Percentiles rank a stretch among this genome's conserved stretches.
phyloP scores from a whole-genome alignment of 495 filamentous ascomycete genomes.

The Pseudoneurospora amorphoporcata region DNA sequence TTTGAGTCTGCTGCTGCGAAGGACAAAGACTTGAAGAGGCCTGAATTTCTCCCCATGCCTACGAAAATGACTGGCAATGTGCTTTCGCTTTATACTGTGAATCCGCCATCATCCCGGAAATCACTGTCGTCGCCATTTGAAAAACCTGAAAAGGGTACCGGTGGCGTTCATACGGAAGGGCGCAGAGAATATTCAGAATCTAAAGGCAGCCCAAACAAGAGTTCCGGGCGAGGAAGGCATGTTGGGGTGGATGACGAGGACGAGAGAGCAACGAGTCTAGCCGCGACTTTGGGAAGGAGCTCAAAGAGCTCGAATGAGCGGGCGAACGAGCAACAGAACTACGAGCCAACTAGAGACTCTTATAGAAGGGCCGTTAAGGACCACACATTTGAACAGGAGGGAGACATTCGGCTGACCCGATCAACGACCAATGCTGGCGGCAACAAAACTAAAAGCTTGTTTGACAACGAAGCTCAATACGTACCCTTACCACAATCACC shows the following conservation, averaged over 20 bases:
- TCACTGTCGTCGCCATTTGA: background rate
- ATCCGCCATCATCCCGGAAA: conserved; percentile 8
- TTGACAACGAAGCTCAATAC: background rate
- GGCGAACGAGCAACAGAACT: background rate
- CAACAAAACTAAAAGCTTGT: background rate
- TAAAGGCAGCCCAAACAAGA: background rate
- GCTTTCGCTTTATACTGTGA: conserved; percentile 20
- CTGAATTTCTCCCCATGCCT: background rate
- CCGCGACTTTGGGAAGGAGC: background rate
- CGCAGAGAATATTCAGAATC: background rate
- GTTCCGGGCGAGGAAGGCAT: background rate
- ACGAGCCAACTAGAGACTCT: background rate
- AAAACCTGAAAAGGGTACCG: background rate
- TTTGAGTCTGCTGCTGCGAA: conserved; percentile 25
- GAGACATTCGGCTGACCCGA: background rate
- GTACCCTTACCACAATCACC: background rate
- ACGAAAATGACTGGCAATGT: conserved; percentile 11
- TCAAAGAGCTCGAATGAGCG: background rate
- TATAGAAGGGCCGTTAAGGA: background rate
- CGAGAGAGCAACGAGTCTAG: background rate
- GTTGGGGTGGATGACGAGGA: background rate
- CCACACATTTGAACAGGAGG: background rate
- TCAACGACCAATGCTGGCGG: background rate
- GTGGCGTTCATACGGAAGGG: background rate
- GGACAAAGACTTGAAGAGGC: conserved; percentile 5